These are phyloP conservation scores for Gossypioides kirkii DNA, from an alignment of 345 rosid species.

Conservation along the genomic window DNA sequence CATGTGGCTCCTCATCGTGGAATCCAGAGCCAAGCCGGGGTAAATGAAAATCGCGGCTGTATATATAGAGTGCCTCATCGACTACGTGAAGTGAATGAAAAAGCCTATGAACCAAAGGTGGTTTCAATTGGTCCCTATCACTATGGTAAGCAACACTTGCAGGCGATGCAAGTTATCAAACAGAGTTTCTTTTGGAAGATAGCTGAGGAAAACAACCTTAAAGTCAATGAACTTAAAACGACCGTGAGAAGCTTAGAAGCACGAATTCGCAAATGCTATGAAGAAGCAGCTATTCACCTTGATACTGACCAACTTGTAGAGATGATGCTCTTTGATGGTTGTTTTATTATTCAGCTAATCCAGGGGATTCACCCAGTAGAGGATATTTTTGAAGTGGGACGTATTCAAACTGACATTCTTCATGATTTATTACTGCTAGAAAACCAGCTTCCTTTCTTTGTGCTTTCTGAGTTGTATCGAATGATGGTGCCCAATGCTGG, in stretches of 20 bases:
- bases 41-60: neutral
- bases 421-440: neutral
- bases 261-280: conserved; percentile 55
- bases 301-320: conserved; percentile 56
- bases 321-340: conserved; percentile 78
- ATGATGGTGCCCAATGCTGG: neutral
- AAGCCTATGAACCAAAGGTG: neutral
- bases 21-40: too few relatives aligned
- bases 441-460: neutral
- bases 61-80: neutral
- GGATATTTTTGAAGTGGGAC: neutral
- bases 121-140: neutral
- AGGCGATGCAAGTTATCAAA: neutral
- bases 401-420: neutral
- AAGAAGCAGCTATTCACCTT: conserved; percentile 32
- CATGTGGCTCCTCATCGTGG: too few relatives aligned
- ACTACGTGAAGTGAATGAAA: neutral
- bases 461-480: neutral
- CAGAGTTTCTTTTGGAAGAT: neutral
- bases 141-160: neutral
- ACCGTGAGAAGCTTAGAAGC: conserved; percentile 54
- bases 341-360: conserved; percentile 57
- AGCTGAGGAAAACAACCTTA: neutral
- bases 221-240: conserved; percentile 7
- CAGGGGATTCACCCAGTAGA: neutral